phyloP scores from a whole-genome alignment of 495 filamentous ascomycete genomes.

The Xylaria castorea region DNA sequence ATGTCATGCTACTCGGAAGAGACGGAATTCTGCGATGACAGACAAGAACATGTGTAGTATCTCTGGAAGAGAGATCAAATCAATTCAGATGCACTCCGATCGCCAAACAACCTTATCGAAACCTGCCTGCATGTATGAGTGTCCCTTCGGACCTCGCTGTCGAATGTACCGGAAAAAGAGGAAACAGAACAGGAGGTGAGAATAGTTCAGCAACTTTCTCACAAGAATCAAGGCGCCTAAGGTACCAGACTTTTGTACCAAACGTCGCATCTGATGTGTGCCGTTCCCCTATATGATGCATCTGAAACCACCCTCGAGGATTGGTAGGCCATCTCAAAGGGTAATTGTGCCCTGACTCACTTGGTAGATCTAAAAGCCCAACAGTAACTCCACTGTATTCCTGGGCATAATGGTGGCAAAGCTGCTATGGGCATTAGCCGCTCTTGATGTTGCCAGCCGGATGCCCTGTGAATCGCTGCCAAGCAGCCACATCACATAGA shows the following conservation, averaged over 20 bases:
- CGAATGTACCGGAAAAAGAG: constrained; percentile 49
- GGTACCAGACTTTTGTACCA: constrained; percentile 28
- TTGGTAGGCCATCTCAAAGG: constrained; percentile 30
- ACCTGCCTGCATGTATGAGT: constrained; percentile 49
- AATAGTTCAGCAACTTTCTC: constrained; percentile 15
- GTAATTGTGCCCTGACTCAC: constrained; percentile 28
- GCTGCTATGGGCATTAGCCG: constrained; percentile 1
- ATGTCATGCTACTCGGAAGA: constrained; percentile 17
- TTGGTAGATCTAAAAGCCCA: constrained; percentile 31
- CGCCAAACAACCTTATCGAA: constrained; percentile 55
- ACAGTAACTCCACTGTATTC: constrained; percentile 29
- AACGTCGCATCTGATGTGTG: constrained; percentile 17
- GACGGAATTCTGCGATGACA: neutral
- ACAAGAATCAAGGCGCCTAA: constrained; percentile 14
- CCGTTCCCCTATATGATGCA: constrained; percentile 26
- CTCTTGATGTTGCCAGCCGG: constrained; percentile 21
- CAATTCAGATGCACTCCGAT: constrained; percentile 55
- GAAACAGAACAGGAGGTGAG: constrained; percentile 38
- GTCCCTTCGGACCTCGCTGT: constrained; percentile 41
- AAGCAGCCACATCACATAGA: constrained; percentile 24
- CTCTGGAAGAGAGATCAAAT: constrained; percentile 43
- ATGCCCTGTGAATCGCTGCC: constrained; percentile 11
- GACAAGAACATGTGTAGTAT: constrained; percentile 12
- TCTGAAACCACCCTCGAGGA: constrained; percentile 30
- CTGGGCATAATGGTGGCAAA: constrained; percentile 29